These are phyloP conservation scores for Aurinia saxatilis DNA, from an alignment of 345 rosid species.

Conservation along the genomic window DNA sequence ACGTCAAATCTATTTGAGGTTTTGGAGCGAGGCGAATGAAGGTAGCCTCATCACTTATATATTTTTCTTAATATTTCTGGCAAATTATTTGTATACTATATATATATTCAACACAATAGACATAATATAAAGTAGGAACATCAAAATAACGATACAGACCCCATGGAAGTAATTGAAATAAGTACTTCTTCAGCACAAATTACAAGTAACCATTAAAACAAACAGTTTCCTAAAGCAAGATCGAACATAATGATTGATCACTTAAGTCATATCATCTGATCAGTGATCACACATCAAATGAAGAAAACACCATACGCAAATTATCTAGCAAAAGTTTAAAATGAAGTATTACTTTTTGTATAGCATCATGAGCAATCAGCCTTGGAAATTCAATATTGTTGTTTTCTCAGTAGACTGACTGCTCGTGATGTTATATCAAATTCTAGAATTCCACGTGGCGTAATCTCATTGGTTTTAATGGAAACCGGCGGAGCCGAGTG, in stretches of 20 bases:
- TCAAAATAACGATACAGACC: slow-evolving; percentile 12
- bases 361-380: slow-evolving; percentile 99
- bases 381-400: slow-evolving; percentile 42
- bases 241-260: slow-evolving; percentile 11
- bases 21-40: too few relatives aligned
- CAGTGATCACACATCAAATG: background rate
- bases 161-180: slow-evolving; percentile 9
- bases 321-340: slow-evolving; percentile 5
- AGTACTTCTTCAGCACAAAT: slow-evolving; percentile 22
- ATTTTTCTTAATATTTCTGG: background rate
- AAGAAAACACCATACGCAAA: slow-evolving; percentile 14
- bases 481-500: slow-evolving; percentile 47
- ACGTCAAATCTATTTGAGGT: too few relatives aligned
- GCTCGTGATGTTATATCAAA: slow-evolving; percentile 95
- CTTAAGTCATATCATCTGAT: background rate
- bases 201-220: slow-evolving; percentile 13
- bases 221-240: slow-evolving; percentile 16
- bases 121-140: background rate
- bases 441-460: slow-evolving; percentile 16
- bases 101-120: background rate
- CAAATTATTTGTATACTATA: background rate
- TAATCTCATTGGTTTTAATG: slow-evolving; percentile 24
- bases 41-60: background rate
- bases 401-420: slow-evolving; percentile 74
- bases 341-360: slow-evolving; percentile 30